Conservation (phyloP, 257 asterid genomes). For the Lavandula angustifolia region DNA sequence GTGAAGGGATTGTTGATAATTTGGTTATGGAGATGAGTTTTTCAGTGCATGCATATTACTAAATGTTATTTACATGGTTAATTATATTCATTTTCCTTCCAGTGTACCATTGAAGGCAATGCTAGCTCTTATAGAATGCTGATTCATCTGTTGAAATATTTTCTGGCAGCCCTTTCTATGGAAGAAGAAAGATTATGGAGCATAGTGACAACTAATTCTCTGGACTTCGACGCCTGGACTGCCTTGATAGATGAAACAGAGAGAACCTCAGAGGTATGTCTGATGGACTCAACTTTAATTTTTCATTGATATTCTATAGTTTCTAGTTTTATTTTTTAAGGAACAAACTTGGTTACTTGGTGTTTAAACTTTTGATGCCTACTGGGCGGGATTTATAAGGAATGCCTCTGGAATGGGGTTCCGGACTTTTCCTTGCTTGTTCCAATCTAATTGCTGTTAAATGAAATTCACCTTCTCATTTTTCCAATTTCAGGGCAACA, state of each 20-base stretch:
- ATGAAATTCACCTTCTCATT: constrained; percentile 7
- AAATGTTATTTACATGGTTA: not conserved
- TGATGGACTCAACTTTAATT: constrained; percentile 21
- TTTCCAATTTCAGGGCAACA: constrained; percentile 54
- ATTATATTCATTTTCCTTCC: not conserved
- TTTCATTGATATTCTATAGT: too few species aligned
- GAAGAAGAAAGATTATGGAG: constrained; percentile 98
- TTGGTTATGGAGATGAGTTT: constrained; percentile 11
- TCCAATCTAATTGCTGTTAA: not conserved
- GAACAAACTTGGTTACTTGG: too few species aligned
- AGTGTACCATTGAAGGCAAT: not conserved
- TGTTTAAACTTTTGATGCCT: too few species aligned
- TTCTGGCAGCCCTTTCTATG: constrained; percentile 60
- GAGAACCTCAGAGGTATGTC: constrained; percentile 78
- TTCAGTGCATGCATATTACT: not conserved
- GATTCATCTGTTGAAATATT: constrained; percentile 7
- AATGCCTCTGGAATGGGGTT: constrained; percentile 16
- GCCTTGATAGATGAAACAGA: constrained; percentile 93
- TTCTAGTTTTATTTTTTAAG: constrained; percentile 11
- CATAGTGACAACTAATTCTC: constrained; percentile 79
- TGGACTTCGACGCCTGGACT: constrained; percentile 93
- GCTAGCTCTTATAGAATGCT: too few species aligned
- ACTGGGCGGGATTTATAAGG: not conserved
- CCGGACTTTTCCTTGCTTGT: not conserved
- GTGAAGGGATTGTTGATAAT: too few species aligned